Percentiles rank a stretch among this genome's conserved stretches.
phyloP scores from a whole-genome alignment of 192 early-diverging fungal genomes.

The Coemansia pectinata region DNA sequence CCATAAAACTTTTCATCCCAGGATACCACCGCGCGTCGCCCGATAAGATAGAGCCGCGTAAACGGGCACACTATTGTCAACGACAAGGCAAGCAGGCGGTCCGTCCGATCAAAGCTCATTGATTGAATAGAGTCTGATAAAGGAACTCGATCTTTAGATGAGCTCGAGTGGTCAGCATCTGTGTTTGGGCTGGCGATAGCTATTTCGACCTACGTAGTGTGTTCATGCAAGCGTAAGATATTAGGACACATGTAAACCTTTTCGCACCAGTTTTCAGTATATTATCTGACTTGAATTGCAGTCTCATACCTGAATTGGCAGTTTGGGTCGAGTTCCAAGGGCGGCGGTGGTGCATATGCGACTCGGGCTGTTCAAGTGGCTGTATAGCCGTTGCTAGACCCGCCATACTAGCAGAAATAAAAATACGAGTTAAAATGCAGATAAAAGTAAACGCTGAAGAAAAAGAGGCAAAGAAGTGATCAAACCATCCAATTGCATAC shows the following conservation, averaged over 20 bases:
- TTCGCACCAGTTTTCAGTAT: no score
- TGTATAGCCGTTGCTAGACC: not conserved
- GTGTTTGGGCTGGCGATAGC: no score
- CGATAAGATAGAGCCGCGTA: slow-evolving; percentile 61
- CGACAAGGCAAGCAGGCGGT: slow-evolving; percentile 10
- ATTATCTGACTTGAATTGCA: not conserved
- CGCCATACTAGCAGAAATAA: not conserved
- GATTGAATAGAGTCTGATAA: not conserved
- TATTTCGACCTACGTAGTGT: no score
- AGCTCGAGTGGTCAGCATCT: not conserved
- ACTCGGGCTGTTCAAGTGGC: not conserved
- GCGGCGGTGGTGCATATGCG: not conserved
- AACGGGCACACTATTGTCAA: slow-evolving; percentile 20
- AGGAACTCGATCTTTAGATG: no score
- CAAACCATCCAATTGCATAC: no score
- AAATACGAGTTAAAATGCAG: not conserved
- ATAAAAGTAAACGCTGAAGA: not conserved
- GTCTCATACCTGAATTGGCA: not conserved
- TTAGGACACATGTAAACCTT: no score
- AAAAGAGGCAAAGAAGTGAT: not conserved
- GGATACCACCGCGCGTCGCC: slow-evolving; percentile 55
- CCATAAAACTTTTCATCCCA: slow-evolving; percentile 98
- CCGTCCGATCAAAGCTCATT: slow-evolving; percentile 8
- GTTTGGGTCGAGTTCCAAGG: not conserved
- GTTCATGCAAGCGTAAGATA: no score